These are phyloP conservation scores for Leptomonas pyrrhocoris DNA, from an alignment of 208 protist species.

Conservation along the genomic window DNA sequence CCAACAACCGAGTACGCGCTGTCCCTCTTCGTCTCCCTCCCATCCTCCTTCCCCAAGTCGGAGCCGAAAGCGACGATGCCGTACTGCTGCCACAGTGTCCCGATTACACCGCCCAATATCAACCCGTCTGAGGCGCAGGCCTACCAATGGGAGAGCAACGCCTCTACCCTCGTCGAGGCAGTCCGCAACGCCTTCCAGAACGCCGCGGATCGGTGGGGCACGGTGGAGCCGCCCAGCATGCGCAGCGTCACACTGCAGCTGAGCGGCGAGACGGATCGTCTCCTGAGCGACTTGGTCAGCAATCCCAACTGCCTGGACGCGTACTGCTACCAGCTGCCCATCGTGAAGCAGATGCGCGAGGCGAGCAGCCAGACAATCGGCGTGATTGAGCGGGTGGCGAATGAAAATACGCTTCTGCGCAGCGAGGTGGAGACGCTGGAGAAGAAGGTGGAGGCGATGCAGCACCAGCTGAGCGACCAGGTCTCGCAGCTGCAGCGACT, in stretches of 20 bases:
- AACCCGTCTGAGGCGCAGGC: constrained; percentile 32
- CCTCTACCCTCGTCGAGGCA: constrained; percentile 62
- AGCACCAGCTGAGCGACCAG: constrained; percentile 54
- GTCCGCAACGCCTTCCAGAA: constrained; percentile 78
- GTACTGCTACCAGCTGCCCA: constrained; percentile 85
- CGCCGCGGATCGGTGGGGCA: constrained; percentile 67
- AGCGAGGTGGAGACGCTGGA: constrained; percentile 51
- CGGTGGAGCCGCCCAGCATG: constrained; percentile 70
- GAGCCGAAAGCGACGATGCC: constrained; percentile 60
- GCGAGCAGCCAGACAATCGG: constrained; percentile 52
- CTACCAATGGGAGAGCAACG: constrained; percentile 58
- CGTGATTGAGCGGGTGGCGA: constrained; percentile 63
- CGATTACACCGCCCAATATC: constrained; percentile 57
- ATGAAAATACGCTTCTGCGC: constrained; percentile 58
- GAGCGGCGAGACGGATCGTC: constrained; percentile 50
- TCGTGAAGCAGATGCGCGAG: constrained; percentile 81
- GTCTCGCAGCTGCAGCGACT: constrained; percentile 54
- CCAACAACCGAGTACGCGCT: constrained; percentile 54
- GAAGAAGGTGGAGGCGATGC: constrained; percentile 48
- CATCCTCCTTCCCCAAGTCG: constrained; percentile 45
- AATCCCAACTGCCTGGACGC: constrained; percentile 86
- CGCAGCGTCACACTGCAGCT: constrained; percentile 47
- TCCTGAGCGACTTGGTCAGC: constrained; percentile 64
- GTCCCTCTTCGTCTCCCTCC: constrained; percentile 66
- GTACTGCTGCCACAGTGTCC: constrained; percentile 61